Evolutionary conservation across 2,329 filamentous ascomycete species (phyloP).

Genomic region (Epichloe gansuensis): DNA sequence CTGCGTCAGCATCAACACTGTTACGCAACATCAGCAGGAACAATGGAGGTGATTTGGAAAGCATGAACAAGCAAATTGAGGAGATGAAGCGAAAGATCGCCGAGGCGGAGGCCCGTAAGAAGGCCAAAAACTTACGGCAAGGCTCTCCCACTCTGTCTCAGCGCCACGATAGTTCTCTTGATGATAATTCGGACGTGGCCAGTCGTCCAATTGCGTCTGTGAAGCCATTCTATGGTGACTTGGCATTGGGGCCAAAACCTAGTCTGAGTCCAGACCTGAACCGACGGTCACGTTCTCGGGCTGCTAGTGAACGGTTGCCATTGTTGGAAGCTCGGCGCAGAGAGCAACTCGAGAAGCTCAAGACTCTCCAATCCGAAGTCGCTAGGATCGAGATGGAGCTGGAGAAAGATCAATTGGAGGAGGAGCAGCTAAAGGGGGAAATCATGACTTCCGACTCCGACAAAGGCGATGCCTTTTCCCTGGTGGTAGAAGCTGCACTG

Average conservation of each 20-base stretch:
- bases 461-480: slow-evolving; percentile 1
- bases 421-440: slow-evolving; percentile 20
- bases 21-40: slow-evolving; percentile 20
- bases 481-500: neutral
- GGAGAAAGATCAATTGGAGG: slow-evolving; percentile 22
- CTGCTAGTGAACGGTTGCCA: slow-evolving; percentile 24
- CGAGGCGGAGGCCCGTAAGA: slow-evolving; percentile 43
- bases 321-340: slow-evolving; percentile 23
- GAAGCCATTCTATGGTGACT: neutral
- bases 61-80: slow-evolving; percentile 46
- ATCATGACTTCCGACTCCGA: slow-evolving; percentile 10
- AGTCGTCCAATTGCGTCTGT: neutral
- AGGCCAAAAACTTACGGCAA: slow-evolving; percentile 23
- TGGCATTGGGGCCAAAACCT: neutral
- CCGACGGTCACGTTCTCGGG: slow-evolving; percentile 18
- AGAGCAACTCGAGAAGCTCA: slow-evolving; percentile 32
- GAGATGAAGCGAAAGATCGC: slow-evolving; percentile 47
- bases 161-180: slow-evolving; percentile 14
- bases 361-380: slow-evolving; percentile 32
- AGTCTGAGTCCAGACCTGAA: slow-evolving; percentile 1
- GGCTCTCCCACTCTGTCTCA: slow-evolving; percentile 18
- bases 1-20: slow-evolving; percentile 25
- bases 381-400: slow-evolving; percentile 36
- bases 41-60: slow-evolving; percentile 29
- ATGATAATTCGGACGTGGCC: slow-evolving; percentile 13